Conservation (phyloP, 306 rosid species). For the Arachis hypogaea region DNA sequence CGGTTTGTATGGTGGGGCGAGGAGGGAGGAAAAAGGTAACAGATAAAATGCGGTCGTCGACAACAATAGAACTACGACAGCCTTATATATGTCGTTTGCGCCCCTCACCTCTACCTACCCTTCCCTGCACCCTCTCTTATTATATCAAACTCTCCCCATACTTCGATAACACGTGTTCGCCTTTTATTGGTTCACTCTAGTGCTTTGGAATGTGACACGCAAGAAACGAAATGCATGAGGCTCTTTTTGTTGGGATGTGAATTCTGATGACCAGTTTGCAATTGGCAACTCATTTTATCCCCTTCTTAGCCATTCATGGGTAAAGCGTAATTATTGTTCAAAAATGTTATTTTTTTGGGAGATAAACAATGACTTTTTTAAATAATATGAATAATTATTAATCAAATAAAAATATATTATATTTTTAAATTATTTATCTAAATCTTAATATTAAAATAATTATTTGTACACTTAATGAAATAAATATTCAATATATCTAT, state of each 20-base stretch:
- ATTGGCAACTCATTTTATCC: background rate
- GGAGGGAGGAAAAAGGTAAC: background rate
- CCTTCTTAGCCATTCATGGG: background rate
- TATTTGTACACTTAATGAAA: no score
- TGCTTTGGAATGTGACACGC: background rate
- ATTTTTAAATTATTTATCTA: no score
- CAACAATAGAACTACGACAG: background rate
- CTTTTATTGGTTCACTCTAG: background rate
- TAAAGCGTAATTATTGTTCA: background rate
- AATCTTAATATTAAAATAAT: no score
- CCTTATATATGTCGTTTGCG: background rate
- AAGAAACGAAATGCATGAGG: background rate
- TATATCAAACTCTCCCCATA: background rate
- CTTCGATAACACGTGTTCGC: background rate
- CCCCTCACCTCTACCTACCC: background rate
- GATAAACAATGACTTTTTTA: no score
- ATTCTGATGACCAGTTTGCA: background rate
- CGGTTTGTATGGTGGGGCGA: constrained; percentile 44
- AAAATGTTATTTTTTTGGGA: no score
- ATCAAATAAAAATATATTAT: no score
- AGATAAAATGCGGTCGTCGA: constrained; percentile 8
- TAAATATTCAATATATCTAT: no score
- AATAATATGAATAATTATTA: no score
- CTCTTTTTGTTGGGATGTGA: background rate
- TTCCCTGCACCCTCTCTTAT: background rate